Base-by-base conservation (phyloP, 2,329 filamentous ascomycete species). In the Diplocarpon mali region DNA sequence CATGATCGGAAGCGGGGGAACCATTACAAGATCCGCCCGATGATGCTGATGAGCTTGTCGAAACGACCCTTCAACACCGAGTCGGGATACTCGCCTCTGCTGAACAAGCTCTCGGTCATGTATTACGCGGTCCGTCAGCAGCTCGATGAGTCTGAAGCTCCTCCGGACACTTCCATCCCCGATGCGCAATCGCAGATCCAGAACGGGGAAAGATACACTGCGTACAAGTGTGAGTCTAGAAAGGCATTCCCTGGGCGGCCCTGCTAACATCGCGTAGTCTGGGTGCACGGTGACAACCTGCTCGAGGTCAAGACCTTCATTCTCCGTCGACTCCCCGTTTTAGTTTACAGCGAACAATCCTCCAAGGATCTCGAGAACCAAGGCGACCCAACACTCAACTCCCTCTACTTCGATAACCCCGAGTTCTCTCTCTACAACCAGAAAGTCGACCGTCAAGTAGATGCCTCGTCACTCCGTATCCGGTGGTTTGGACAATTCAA, bases 301-400 rank as follows among this genome's bases (percentile, higher is more conserved):
- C 78, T 96, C 55, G 92, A 98, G 68, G 87, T 96, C 62, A 95
- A 96, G 73, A 96, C 92, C 5, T 80, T 87, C 58, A 93, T 98
- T 50, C 76, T 96, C 28, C 85, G 92, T 50, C 85, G 85, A 46
- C 74, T 98, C 16, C 92, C 92, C 1, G 80, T 93, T 27, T 79
- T 98, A 13, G 82, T 98, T 16, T 98, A 95, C 67, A 95, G 92
- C 62, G 82, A 92, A 37, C 83, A 89, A 55, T 76, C 83, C 1
- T 80, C 86, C 28, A 93, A 90, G 65, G 76, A 92, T 55, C 75
- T 85, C 35, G 87, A 95, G 57, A 78, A 79, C 37, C 78, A 88
- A 53, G 70, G 72, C 38, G 90, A 96, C 58, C 92, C 92, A 5
- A 85, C 85, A 40, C 85, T 96, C 54, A 96, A 89, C 13, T 95